Evolutionary conservation across 306 rosid genomes (phyloP), one percentile per base, ranked within the genome.

Genomic region (Trifolium dubium): DNA sequence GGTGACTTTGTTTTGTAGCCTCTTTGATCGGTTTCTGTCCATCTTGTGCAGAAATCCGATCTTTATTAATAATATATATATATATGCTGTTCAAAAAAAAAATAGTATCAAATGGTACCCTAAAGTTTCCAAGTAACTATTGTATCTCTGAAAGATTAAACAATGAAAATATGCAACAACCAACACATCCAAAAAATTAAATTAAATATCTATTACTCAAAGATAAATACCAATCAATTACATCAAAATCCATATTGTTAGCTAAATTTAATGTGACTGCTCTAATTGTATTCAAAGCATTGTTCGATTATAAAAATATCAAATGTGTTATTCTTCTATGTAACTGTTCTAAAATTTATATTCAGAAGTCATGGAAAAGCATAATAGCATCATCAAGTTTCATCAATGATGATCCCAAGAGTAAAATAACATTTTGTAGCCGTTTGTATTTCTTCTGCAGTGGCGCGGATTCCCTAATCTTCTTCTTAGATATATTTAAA

Each of bases 321-420:
- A 54, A 71, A 65, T 13, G n/a, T 64, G 54, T n/a, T 39, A 79
- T 66, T 59, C 64, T n/a, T 43, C 9, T 1, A 49, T 11, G 54
- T 54, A 47, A 44, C 3, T 17, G 23, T 53, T 17, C 41, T 39
- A 67, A 43, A 61, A 66, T 32, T 54, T 41, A 56, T 62, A 35
- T 39, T 90, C 84, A 91, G 73, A 93, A 91, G 80, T 93, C 88
- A 84, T 88, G 95, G 87, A 94, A 94, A 82, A 88, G 97, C 98
- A 91, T 94, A 15, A 91, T 54, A 41, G 95, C 88, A 68, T 91
- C 97, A 30, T 89, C 97, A 39, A 94, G 92, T 79, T 89, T 89
- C 90, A 89, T 43, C 63, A 91, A 73, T 4, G 96, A 88, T 37
- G 91, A 82, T 49, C 81, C 86, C 41, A 94, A 79, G 56, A 88